phyloP scores from a whole-genome alignment of 1,284 basidiomycete genomes.

The Ceratobasidium sp. region DNA sequence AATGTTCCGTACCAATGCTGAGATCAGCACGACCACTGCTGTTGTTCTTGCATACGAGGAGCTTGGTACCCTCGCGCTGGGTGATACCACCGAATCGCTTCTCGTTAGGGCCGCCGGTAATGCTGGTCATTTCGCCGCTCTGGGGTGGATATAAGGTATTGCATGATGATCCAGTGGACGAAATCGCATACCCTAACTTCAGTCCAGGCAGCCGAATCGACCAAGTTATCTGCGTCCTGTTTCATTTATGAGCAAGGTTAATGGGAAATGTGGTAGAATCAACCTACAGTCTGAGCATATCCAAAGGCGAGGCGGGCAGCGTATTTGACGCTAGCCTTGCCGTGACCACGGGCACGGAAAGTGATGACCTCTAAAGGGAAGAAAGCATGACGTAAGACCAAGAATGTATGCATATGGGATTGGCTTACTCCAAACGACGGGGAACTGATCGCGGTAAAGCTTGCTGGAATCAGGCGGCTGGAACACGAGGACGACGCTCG shows the following conservation, averaged over 20 bases:
- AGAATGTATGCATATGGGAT: not conserved
- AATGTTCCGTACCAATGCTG: slow-evolving; percentile 21
- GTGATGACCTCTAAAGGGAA: slow-evolving; percentile 16
- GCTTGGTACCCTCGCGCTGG: slow-evolving; percentile 14
- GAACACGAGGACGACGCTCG: slow-evolving; percentile 25
- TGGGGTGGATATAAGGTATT: not conserved
- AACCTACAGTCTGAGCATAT: slow-evolving; percentile 26
- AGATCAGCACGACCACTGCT: slow-evolving; percentile 18
- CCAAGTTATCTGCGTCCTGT: slow-evolving; percentile 21
- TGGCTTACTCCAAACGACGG: slow-evolving; percentile 36
- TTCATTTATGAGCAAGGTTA: not conserved
- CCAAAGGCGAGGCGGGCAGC: slow-evolving; percentile 26
- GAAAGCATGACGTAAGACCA: not conserved
- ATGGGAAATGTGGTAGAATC: not conserved
- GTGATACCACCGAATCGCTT: slow-evolving; percentile 16
- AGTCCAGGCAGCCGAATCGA: slow-evolving; percentile 24
- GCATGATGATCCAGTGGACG: not conserved
- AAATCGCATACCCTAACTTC: not conserved
- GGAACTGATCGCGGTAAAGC: slow-evolving; percentile 28
- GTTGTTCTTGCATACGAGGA: slow-evolving; percentile 36
- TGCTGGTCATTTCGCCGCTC: slow-evolving; percentile 18
- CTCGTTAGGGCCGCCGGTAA: not conserved
- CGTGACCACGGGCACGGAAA: slow-evolving; percentile 27
- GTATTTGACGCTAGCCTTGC: slow-evolving; percentile 16
- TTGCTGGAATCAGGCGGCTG: not conserved